phyloP scores from a whole-genome alignment of 345 rosid genomes.

The Populus ilicifolia region DNA sequence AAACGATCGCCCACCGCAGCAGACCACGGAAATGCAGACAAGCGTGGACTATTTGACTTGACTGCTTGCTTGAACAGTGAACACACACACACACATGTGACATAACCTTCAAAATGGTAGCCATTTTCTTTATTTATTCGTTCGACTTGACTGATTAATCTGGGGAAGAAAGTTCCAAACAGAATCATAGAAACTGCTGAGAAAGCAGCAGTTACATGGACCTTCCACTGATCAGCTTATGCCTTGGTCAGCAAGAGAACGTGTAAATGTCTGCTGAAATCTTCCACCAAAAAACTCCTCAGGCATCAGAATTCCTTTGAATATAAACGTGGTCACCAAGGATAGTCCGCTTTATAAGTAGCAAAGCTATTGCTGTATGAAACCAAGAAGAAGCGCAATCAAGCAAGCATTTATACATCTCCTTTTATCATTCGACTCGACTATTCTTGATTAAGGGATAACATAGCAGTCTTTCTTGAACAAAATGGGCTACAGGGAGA shows the following conservation, averaged over 20 bases:
- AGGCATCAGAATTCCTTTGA: neutral
- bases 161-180: neutral
- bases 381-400: neutral
- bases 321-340: neutral
- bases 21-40: no score
- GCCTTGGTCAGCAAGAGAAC: neutral
- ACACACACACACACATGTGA: no score
- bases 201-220: neutral
- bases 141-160: neutral
- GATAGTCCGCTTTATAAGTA: neutral
- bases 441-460: no score
- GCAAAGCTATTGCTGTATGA: neutral
- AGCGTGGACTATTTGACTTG: no score
- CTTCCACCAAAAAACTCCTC: neutral
- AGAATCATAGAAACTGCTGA: neutral
- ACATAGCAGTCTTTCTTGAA: neutral
- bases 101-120: no score
- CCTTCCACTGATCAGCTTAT: neutral
- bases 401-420: neutral
- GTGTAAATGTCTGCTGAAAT: neutral
- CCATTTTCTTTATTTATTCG: no score
- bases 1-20: no score
- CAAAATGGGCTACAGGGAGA: slow-evolving; percentile 15
- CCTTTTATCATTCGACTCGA: neutral
- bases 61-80: no score